phyloP scores from a whole-genome alignment of 768 basidiomycete species.

The Saitozyma sp. region DNA sequence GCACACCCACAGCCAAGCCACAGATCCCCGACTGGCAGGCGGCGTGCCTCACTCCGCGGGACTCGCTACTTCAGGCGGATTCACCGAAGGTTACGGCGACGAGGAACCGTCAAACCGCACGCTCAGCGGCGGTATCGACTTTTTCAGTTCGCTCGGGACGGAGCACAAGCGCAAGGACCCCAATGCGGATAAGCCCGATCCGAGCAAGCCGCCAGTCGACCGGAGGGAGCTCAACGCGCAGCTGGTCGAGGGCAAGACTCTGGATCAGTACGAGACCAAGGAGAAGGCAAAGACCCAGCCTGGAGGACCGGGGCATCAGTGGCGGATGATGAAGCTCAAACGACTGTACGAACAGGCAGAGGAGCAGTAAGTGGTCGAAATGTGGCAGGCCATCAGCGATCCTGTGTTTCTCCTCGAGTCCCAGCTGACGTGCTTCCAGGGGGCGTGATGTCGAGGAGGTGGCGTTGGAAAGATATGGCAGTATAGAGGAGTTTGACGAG shows the following conservation, averaged over 20 bases:
- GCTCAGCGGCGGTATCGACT: conserved; percentile 66
- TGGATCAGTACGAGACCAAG: conserved; percentile 54
- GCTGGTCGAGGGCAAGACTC: conserved; percentile 58
- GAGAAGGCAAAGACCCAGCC: conserved; percentile 63
- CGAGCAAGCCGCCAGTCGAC: conserved; percentile 64
- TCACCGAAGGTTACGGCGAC: conserved; percentile 54
- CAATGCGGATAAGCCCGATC: conserved; percentile 63
- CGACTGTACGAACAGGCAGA: conserved; percentile 85
- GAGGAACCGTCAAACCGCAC: conserved; percentile 61
- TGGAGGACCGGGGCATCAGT: conserved; percentile 88
- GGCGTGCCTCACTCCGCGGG: conserved; percentile 36
- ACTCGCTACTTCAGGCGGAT: conserved; percentile 14
- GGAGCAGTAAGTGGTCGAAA: conserved; percentile 62
- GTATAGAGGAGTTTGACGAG: conserved; percentile 79
- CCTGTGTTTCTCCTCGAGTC: no score
- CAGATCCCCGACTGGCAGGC: conserved; percentile 10
- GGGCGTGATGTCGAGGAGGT: conserved; percentile 58
- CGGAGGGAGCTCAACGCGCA: conserved; percentile 52
- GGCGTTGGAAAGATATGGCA: conserved; percentile 84
- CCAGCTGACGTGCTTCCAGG: conserved; percentile 21
- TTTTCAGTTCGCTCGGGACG: conserved; percentile 83
- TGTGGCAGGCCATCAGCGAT: neutral
- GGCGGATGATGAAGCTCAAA: conserved; percentile 96
- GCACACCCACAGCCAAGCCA: conserved; percentile 41
- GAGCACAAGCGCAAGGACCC: conserved; percentile 63